These are phyloP conservation scores for Exophiala bonariae DNA, from an alignment of 2,329 filamentous ascomycete genomes.

Conservation along the genomic window DNA sequence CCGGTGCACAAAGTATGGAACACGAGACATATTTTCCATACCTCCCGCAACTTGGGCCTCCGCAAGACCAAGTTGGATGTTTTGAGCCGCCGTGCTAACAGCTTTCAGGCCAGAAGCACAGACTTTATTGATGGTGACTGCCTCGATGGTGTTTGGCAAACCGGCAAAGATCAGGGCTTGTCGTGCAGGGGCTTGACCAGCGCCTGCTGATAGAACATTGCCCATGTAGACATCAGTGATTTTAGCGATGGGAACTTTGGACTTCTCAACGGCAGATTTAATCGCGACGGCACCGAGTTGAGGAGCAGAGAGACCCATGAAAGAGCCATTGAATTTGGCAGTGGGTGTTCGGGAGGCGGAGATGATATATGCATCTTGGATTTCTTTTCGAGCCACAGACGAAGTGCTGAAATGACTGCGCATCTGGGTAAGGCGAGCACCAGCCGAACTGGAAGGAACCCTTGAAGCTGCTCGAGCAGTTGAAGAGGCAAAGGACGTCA, in stretches of 20 bases:
- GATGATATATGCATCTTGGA: constrained; percentile 91
- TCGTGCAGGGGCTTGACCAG: constrained; percentile 88
- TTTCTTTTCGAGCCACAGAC: constrained; percentile 57
- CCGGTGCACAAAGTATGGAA: constrained; percentile 85
- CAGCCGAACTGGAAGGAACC: constrained; percentile 23
- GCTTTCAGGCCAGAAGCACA: constrained; percentile 95
- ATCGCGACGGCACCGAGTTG: constrained; percentile 87
- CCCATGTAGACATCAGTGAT: constrained; percentile 97
- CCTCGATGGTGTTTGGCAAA: constrained; percentile 76
- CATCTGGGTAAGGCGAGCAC: constrained; percentile 48
- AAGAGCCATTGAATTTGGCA: constrained; percentile 90
- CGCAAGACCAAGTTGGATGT: constrained; percentile 86
- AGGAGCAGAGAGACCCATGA: constrained; percentile 79
- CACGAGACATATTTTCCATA: constrained; percentile 97
- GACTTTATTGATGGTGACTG: constrained; percentile 95
- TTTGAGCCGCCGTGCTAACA: constrained; percentile 84
- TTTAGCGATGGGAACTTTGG: constrained; percentile 74
- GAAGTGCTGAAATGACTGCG: constrained; percentile 55
- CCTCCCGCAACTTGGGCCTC: constrained; percentile 90
- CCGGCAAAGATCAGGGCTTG: constrained; percentile 90
- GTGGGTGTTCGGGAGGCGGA: constrained; percentile 88
- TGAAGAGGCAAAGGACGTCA: constrained; percentile 17
- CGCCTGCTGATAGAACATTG: constrained; percentile 80
- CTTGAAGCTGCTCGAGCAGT: constrained; percentile 19
- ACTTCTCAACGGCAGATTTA: constrained; percentile 85